Percentiles rank a stretch among this genome's conserved stretches.
These are phyloP conservation scores for Trichoderma erinaceum DNA, from an alignment of 495 filamentous ascomycete genomes.

Conservation along the genomic window DNA sequence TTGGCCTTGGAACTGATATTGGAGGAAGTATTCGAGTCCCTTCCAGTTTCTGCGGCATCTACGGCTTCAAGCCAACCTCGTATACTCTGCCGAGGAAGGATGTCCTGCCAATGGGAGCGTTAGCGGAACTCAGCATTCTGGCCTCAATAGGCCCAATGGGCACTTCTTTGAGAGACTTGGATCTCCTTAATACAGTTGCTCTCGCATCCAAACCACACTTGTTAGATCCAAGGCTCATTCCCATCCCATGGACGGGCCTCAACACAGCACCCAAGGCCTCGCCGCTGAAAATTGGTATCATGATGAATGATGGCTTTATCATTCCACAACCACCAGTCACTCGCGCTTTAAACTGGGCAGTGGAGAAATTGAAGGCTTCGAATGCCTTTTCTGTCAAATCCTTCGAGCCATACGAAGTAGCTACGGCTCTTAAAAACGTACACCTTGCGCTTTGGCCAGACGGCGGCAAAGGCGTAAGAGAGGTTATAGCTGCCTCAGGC, in stretches of 20 bases:
- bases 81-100: slow-evolving; percentile 47
- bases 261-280: slow-evolving; percentile 24
- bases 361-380: slow-evolving; percentile 37
- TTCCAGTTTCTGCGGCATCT: slow-evolving; percentile 52
- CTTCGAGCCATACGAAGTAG: slow-evolving; percentile 40
- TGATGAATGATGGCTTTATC: slow-evolving; percentile 67
- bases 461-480: slow-evolving; percentile 47
- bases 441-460: slow-evolving; percentile 50
- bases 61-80: slow-evolving; percentile 52
- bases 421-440: slow-evolving; percentile 40
- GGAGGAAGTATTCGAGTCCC: slow-evolving; percentile 61
- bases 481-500: slow-evolving; percentile 44
- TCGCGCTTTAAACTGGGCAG: slow-evolving; percentile 51
- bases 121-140: slow-evolving; percentile 28
- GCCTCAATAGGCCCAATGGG: slow-evolving; percentile 27
- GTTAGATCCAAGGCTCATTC: slow-evolving; percentile 24
- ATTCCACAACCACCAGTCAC: slow-evolving; percentile 65
- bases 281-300: slow-evolving; percentile 58
- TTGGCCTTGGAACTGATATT: slow-evolving; percentile 62
- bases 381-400: slow-evolving; percentile 44
- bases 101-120: slow-evolving; percentile 36
- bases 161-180: slow-evolving; percentile 26
- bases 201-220: slow-evolving; percentile 24
- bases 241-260: slow-evolving; percentile 42
- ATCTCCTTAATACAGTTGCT: slow-evolving; percentile 31